phyloP scores from a whole-genome alignment of 129 eudicot genomes.

The Flaveria sonorensis region DNA sequence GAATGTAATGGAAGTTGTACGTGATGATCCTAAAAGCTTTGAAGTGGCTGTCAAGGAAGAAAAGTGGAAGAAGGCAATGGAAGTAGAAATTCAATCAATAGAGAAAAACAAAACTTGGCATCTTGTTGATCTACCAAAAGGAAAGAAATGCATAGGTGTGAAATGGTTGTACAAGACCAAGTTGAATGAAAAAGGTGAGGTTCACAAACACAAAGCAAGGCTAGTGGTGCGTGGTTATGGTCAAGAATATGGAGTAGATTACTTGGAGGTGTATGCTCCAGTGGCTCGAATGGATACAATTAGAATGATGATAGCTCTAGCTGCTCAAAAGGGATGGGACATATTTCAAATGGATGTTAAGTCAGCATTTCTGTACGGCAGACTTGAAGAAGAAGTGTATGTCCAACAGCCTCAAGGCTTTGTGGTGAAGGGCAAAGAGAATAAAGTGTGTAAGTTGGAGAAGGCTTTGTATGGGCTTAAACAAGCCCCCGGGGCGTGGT shows the following conservation, averaged over 20 bases:
- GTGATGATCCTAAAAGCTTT: neutral
- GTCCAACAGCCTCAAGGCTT: neutral
- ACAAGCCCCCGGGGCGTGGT: slow-evolving; percentile 1
- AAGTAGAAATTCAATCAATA: neutral
- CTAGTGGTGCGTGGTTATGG: neutral
- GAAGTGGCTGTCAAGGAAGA: neutral
- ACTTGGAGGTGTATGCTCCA: too few species aligned
- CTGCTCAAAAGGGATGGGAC: neutral
- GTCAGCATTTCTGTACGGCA: neutral
- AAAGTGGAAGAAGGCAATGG: neutral
- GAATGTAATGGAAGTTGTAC: too few species aligned
- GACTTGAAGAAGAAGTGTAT: neutral
- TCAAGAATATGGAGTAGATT: neutral
- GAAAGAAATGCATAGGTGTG: neutral
- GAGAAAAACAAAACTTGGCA: neutral
- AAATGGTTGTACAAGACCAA: too few species aligned
- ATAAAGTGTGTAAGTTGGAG: too few species aligned
- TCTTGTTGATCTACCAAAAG: too few species aligned
- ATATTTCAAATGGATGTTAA: neutral
- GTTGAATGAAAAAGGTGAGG: too few species aligned
- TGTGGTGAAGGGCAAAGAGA: neutral
- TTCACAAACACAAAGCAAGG: neutral
- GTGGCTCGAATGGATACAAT: slow-evolving; percentile 1
- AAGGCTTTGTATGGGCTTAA: too few species aligned
- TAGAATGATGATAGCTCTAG: neutral